Conservation (phyloP, 768 basidiomycete species). For the Cystofilobasidium capitatum region DNA sequence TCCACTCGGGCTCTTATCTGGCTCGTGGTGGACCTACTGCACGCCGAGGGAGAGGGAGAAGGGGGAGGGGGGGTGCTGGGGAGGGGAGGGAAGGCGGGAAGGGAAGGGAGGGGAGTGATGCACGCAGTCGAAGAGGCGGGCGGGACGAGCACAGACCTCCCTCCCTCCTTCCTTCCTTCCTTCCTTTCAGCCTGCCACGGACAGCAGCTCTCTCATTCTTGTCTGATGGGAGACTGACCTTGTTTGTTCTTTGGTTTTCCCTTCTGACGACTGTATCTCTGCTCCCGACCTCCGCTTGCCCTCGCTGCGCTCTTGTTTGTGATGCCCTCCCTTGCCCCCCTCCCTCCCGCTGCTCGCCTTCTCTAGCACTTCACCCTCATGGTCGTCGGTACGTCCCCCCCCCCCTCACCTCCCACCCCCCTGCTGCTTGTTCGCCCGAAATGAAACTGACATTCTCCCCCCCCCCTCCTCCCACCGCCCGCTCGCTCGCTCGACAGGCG, state of each 20-base stretch:
- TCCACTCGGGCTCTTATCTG: neutral
- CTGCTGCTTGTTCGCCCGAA: conserved; percentile 59
- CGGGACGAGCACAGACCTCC: conserved; percentile 2
- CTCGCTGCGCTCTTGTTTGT: neutral
- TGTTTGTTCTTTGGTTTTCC: neutral
- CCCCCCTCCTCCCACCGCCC: conserved; percentile 51
- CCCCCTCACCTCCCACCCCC: no score
- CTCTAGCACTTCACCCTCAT: conserved; percentile 69
- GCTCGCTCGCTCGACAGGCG: conserved; percentile 94
- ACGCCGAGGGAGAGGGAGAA: neutral
- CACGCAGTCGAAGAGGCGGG: no score
- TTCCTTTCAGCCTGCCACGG: neutral
- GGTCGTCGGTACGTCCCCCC: conserved; percentile 97
- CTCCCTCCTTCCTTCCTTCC: neutral
- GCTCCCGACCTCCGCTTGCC: neutral
- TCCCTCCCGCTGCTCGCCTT: neutral
- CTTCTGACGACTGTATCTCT: neutral
- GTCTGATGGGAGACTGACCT: neutral
- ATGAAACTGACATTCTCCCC: conserved; percentile 69
- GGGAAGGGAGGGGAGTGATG: no score
- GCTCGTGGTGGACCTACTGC: neutral
- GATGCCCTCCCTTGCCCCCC: neutral
- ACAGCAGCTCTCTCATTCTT: neutral
- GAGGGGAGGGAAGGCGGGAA: neutral
- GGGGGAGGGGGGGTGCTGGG: neutral